Conservation (phyloP, 2,329 filamentous ascomycete genomes). For the Apiospora kogelbergensis region DNA sequence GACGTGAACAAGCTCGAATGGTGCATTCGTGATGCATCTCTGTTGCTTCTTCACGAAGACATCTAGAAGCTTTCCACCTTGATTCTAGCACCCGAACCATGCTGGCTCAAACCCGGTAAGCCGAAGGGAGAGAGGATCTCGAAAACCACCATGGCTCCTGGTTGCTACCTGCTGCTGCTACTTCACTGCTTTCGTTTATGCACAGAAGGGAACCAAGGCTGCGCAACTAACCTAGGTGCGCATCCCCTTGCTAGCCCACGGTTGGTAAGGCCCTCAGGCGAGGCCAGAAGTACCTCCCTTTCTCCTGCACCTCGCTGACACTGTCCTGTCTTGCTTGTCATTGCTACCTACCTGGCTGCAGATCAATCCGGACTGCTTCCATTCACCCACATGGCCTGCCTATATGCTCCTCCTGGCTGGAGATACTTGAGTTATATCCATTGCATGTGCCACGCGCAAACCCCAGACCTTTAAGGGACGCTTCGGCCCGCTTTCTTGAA, state of each 20-base stretch:
- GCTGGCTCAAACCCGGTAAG: not conserved
- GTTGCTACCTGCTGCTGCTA: not conserved
- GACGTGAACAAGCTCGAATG: not conserved
- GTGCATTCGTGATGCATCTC: not conserved
- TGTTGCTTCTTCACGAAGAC: not conserved
- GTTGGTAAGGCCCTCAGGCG: not conserved
- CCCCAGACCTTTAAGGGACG: too few species aligned
- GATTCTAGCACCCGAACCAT: not conserved
- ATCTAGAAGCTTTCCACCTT: not conserved
- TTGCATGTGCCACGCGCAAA: too few species aligned
- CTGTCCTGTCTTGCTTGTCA: not conserved
- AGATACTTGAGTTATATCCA: not conserved
- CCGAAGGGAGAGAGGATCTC: not conserved
- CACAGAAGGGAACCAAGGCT: not conserved
- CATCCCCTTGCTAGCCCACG: not conserved
- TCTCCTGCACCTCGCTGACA: not conserved
- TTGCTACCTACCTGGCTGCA: not conserved
- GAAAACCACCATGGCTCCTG: not conserved
- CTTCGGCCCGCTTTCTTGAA: not conserved
- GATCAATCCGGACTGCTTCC: not conserved
- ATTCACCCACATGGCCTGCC: not conserved
- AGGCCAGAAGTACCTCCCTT: conserved; percentile 4
- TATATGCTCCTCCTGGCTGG: not conserved
- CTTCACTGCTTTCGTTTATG: not conserved
- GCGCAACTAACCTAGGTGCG: conserved; percentile 1